Conservation (phyloP, 257 asterid species). For the Fraxinus cuspidata region DNA sequence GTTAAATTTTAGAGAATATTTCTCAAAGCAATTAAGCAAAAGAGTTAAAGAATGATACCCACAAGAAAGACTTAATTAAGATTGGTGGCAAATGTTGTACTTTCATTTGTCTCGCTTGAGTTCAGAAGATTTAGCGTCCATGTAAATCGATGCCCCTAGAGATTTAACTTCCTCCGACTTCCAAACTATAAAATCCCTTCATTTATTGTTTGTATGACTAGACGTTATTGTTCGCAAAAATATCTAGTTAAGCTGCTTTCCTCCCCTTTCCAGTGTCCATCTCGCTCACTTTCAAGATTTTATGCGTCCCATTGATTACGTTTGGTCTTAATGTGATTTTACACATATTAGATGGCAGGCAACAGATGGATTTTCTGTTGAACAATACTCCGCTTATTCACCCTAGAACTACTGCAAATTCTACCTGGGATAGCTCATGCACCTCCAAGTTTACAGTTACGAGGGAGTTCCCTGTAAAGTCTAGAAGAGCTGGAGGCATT, state of each 20-base stretch:
- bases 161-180: neutral
- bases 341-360: conserved; percentile 54
- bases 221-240: too few relatives aligned
- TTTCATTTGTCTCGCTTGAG: neutral
- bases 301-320: neutral
- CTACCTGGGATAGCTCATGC: conserved; percentile 48
- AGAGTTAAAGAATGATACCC: neutral
- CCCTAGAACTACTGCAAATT: conserved; percentile 40
- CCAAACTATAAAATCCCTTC: neutral
- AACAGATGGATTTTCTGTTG: conserved; percentile 54
- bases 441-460: conserved; percentile 69
- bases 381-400: conserved; percentile 40
- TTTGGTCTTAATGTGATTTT: conserved; percentile 13
- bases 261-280: neutral
- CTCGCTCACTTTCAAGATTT: neutral
- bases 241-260: neutral
- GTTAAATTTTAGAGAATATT: conserved; percentile 1
- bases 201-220: neutral
- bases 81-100: neutral
- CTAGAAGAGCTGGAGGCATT: conserved; percentile 40
- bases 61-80: neutral
- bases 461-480: conserved; percentile 45
- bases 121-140: conserved; percentile 10
- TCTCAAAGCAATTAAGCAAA: neutral
- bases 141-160: neutral